phyloP scores from a whole-genome alignment of 805 yeast species.

The Myxozyma monticola region DNA sequence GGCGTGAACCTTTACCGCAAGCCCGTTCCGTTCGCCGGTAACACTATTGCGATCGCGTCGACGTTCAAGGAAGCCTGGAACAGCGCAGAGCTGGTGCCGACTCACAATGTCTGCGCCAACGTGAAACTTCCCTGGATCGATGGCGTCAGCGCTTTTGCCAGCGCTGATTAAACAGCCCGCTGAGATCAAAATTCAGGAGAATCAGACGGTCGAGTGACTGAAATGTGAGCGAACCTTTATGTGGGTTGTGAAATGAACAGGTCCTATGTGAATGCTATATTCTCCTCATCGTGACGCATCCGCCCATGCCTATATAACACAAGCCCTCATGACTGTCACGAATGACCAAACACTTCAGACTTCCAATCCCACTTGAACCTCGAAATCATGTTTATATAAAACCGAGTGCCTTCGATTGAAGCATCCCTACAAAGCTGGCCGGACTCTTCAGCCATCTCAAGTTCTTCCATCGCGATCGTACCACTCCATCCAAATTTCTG shows the following conservation, averaged over 20 bases:
- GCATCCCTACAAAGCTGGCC: constrained; percentile 68
- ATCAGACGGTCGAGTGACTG: too few species aligned
- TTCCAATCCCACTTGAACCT: constrained; percentile 6
- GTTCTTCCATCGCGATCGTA: constrained; percentile 62
- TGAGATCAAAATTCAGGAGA: background rate
- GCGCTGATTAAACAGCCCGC: background rate
- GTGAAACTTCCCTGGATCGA: constrained; percentile 7
- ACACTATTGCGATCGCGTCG: constrained; percentile 5
- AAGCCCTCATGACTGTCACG: too few species aligned
- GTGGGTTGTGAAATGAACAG: too few species aligned
- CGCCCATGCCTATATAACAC: too few species aligned
- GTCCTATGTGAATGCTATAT: too few species aligned
- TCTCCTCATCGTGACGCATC: too few species aligned
- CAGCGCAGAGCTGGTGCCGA: constrained; percentile 9
- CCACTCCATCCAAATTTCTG: constrained; percentile 54
- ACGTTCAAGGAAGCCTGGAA: constrained; percentile 6
- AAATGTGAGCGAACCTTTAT: too few species aligned
- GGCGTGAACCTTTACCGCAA: constrained; percentile 17
- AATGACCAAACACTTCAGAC: background rate
- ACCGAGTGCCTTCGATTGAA: constrained; percentile 64
- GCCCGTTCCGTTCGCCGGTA: constrained; percentile 1
- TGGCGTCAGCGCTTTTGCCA: constrained; percentile 1
- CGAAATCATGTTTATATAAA: constrained; percentile 49
- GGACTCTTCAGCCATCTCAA: constrained; percentile 55
- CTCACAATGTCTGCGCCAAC: background rate